phyloP scores from a whole-genome alignment of 1,284 basidiomycete species.

The Abortiporus biennis region DNA sequence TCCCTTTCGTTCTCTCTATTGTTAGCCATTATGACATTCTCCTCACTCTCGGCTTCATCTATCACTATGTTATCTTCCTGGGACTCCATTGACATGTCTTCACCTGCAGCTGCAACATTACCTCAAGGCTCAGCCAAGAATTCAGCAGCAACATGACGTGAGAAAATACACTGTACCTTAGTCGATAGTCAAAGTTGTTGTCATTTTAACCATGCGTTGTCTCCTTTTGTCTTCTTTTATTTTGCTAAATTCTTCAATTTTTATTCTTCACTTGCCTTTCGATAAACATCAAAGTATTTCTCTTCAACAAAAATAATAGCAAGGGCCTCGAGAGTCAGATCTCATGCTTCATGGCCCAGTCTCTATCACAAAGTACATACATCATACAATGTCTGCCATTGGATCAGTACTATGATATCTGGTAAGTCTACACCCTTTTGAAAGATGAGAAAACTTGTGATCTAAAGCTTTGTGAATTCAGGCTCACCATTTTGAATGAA shows the following conservation, averaged over 20 bases:
- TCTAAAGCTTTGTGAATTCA: constrained; percentile 3
- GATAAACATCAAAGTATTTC: constrained; percentile 13
- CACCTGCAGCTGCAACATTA: not conserved
- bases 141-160: too few relatives aligned
- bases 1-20: constrained; percentile 1
- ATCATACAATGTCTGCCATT: constrained; percentile 20
- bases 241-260: too few relatives aligned
- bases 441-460: not conserved
- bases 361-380: constrained; percentile 14
- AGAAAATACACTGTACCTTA: too few relatives aligned
- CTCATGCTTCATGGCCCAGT: constrained; percentile 14
- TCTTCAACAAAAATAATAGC: constrained; percentile 13
- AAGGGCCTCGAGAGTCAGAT: constrained; percentile 3
- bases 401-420: constrained; percentile 25
- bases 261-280: constrained; percentile 3
- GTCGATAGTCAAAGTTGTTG: too few relatives aligned
- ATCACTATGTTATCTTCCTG: constrained; percentile 4
- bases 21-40: constrained; percentile 5
- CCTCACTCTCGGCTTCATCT: constrained; percentile 1
- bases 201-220: not conserved
- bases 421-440: constrained; percentile 28
- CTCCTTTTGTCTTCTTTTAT: not conserved
- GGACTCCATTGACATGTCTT: not conserved
- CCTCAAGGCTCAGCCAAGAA: too few relatives aligned
- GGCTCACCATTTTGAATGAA: constrained; percentile 27